Evolutionary conservation across 192 early-diverging fungal genomes (phyloP).

Genomic region (Rhizoclosmatium sp.): DNA sequence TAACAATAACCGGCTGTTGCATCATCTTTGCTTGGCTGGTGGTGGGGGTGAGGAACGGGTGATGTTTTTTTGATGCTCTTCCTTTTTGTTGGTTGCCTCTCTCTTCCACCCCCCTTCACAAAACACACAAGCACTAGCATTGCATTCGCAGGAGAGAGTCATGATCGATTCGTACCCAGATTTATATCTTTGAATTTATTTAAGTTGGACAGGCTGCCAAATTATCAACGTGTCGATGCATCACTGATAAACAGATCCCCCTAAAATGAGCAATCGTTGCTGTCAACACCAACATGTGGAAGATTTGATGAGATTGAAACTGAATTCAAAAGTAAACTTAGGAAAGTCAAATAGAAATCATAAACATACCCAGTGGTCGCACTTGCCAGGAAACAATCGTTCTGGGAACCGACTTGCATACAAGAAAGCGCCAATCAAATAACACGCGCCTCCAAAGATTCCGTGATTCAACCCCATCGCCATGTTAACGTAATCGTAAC

Average conservation of each 20-base stretch:
- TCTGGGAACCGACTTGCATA: constrained; percentile 91
- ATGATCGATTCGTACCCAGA: not conserved
- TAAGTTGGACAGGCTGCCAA: constrained; percentile 1
- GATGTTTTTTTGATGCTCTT: not conserved
- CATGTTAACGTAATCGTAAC: constrained; percentile 20
- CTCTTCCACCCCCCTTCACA: not conserved
- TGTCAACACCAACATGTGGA: constrained; percentile 81
- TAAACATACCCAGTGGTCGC: constrained; percentile 72
- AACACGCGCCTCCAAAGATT: constrained; percentile 76
- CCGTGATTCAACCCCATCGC: constrained; percentile 68
- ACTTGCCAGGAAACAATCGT: constrained; percentile 81
- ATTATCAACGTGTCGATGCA: constrained; percentile 22
- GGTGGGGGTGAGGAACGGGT: not conserved
- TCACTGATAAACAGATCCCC: constrained; percentile 7
- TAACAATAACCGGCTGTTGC: constrained; percentile 87
- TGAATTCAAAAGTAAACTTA: not conserved
- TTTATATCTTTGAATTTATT: not conserved
- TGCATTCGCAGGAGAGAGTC: not conserved
- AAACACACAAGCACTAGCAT: constrained; percentile 1
- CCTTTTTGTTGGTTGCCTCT: not conserved
- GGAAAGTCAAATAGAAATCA: not conserved
- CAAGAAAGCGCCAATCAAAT: constrained; percentile 83
- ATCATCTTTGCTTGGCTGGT: constrained; percentile 58
- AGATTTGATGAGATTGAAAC: constrained; percentile 87
- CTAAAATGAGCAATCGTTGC: constrained; percentile 59